Conservation (phyloP, 1,284 basidiomycete genomes). For the Moesziomyces sp. region DNA sequence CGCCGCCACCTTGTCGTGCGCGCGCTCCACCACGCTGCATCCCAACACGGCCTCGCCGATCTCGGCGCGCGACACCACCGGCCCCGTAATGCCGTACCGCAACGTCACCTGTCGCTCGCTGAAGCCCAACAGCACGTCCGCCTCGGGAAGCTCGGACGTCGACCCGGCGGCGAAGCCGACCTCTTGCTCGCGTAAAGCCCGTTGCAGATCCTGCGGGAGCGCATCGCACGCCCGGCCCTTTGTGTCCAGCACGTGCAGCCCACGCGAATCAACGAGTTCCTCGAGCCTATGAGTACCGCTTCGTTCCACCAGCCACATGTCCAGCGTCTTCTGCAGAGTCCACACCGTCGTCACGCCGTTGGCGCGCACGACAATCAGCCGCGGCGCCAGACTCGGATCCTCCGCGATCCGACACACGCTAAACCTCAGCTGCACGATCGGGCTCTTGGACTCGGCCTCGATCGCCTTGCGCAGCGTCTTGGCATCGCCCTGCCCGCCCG, state of each 20-base stretch:
- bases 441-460: constrained; percentile 52
- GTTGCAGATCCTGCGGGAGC: constrained; percentile 50
- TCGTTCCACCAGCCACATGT: constrained; percentile 55
- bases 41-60: constrained; percentile 49
- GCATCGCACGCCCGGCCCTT: constrained; percentile 38
- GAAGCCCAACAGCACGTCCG: constrained; percentile 38
- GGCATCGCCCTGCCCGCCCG: constrained; percentile 17
- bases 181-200: constrained; percentile 47
- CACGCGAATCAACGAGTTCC: constrained; percentile 31
- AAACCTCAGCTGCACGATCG: constrained; percentile 51
- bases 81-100: constrained; percentile 53
- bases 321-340: constrained; percentile 54
- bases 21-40: constrained; percentile 50
- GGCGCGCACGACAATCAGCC: constrained; percentile 53
- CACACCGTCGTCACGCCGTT: constrained; percentile 57
- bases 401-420: constrained; percentile 50
- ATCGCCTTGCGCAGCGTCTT: constrained; percentile 36
- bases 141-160: constrained; percentile 7
- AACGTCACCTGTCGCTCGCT: constrained; percentile 29
- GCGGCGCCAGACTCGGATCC: constrained; percentile 53
- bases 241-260: constrained; percentile 48
- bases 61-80: constrained; percentile 42
- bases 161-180: constrained; percentile 11
- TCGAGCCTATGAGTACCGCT: constrained; percentile 38
- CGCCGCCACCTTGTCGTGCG: constrained; percentile 43